A percentile compares a stretch with the other conserved stretches of the same genome.
Conservation (phyloP, 2,329 filamentous ascomycete genomes). For the Scortechinia acanthostroma region DNA sequence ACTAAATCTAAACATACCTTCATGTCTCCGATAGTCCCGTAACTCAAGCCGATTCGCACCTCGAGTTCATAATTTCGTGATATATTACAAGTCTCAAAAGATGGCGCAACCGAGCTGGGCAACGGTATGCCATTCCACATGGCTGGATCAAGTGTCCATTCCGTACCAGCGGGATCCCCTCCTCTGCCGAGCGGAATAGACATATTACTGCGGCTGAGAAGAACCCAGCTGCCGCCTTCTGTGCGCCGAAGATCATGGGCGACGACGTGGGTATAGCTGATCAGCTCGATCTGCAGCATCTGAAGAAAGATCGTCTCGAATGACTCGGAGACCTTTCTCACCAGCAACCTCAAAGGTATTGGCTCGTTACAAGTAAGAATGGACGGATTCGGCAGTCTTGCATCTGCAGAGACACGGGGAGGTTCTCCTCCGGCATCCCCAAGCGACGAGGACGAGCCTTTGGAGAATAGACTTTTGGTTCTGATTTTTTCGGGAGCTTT, state of each 20-base stretch:
- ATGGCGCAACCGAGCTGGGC: constrained; percentile 80
- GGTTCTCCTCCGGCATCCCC: constrained; percentile 27
- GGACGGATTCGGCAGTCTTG: constrained; percentile 76
- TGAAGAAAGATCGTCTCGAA: constrained; percentile 68
- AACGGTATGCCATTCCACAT: constrained; percentile 69
- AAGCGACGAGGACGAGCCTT: constrained; percentile 12
- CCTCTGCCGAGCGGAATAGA: constrained; percentile 47
- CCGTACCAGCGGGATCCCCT: constrained; percentile 18
- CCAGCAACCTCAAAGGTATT: constrained; percentile 71
- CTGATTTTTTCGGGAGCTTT: constrained; percentile 11
- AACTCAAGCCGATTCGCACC: constrained; percentile 70
- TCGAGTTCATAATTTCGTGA: constrained; percentile 77
- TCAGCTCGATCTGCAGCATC: constrained; percentile 73
- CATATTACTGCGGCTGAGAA: constrained; percentile 68
- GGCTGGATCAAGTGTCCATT: background rate
- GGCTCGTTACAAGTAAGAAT: constrained; percentile 85
- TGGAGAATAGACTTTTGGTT: constrained; percentile 42
- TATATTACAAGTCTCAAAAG: constrained; percentile 84
- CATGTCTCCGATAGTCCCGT: constrained; percentile 45
- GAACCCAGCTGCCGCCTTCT: constrained; percentile 69
- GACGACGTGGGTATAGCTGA: constrained; percentile 72
- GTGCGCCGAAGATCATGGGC: constrained; percentile 68
- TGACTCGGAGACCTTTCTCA: constrained; percentile 68
- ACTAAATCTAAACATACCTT: constrained; percentile 21
- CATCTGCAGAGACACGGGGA: constrained; percentile 70